Base-by-base conservation (phyloP, 345 rosid genomes). In the Populus pruinosa region DNA sequence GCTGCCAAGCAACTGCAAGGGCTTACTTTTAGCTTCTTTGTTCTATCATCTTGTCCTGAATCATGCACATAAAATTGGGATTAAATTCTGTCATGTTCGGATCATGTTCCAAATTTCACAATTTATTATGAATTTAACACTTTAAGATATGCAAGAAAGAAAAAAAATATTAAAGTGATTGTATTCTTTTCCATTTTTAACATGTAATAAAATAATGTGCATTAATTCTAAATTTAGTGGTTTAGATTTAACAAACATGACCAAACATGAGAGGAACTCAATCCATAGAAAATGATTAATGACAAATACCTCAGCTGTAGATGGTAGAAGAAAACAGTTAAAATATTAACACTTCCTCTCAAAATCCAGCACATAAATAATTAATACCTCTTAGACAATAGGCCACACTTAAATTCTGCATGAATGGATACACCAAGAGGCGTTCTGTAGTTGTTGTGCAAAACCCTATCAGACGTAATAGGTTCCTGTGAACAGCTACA, bases 361-460 rank as follows among this genome's bases (percentile, higher is more conserved):
- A 55, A 69, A 61, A 78, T 25, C 69, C 8, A 59, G 6, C 49
- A 43, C 33, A 53, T 29, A 11, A 63, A 35, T 4, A 25, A 73
- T 23, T 65, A 69, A 64, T 86, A 95, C 99, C 98, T 90, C 98
- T 87, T 27, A 95, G 90, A 64, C 90, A 92, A 86, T 89, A 90
- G 6, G 98, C 98, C 68, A 95, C 97, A 67, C 99, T 95, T 78
- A 90, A 85, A 83, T 95, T 95, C 89, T 90, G 91, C 99, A 95
- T 95, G 76, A 78, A 95, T 14, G 99, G 98, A 86, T 95, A 93
- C 49, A 95, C 97, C 85, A 95, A 79, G 69, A 95, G 93, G 44
- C 98, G 96, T 76, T 95, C 99, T 6, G 96, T 93, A 74, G 90
- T 91, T 2, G 97, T 95, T 41, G 99, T 93, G 84, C 99, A 95